Conservation (phyloP, 352 stramenopile genomes). For the Elongisporangium anandrum region DNA sequence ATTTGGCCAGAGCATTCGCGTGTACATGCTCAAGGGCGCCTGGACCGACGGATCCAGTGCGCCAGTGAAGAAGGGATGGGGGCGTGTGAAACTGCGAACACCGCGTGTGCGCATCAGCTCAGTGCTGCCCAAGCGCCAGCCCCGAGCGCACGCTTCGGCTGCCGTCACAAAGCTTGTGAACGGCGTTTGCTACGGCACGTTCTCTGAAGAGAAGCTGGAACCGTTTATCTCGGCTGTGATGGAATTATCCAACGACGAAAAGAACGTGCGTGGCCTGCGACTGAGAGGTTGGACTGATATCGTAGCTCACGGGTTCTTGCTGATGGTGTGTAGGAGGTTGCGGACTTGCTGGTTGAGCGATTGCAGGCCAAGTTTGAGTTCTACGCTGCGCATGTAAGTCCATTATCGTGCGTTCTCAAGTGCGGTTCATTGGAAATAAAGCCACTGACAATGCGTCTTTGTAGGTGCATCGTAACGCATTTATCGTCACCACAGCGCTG, state of each 20-base stretch:
- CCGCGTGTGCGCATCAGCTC: constrained; percentile 67
- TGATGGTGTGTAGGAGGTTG: constrained; percentile 40
- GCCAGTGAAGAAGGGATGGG: constrained; percentile 80
- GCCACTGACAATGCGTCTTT: not conserved
- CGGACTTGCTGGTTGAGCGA: constrained; percentile 81
- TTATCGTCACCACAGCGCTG: constrained; percentile 57
- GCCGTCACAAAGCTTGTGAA: constrained; percentile 77
- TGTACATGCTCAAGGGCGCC: constrained; percentile 80
- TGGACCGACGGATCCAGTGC: constrained; percentile 56
- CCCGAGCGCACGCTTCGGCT: constrained; percentile 51
- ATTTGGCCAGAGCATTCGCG: constrained; percentile 83
- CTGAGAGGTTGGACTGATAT: not conserved
- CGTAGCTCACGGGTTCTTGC: not conserved
- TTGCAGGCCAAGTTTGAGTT: constrained; percentile 83
- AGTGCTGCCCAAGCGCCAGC: constrained; percentile 61
- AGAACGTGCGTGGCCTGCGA: constrained; percentile 32
- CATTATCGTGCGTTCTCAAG: not conserved
- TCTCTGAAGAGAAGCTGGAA: constrained; percentile 70
- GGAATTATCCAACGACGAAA: constrained; percentile 64
- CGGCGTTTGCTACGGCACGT: constrained; percentile 73
- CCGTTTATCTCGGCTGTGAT: constrained; percentile 63
- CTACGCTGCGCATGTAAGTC: constrained; percentile 62
- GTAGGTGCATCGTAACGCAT: constrained; percentile 79
- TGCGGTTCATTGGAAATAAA: not conserved
- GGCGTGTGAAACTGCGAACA: constrained; percentile 64